Base-by-base conservation (phyloP, 805 yeast genomes). In the Pichia ethanolica region DNA sequence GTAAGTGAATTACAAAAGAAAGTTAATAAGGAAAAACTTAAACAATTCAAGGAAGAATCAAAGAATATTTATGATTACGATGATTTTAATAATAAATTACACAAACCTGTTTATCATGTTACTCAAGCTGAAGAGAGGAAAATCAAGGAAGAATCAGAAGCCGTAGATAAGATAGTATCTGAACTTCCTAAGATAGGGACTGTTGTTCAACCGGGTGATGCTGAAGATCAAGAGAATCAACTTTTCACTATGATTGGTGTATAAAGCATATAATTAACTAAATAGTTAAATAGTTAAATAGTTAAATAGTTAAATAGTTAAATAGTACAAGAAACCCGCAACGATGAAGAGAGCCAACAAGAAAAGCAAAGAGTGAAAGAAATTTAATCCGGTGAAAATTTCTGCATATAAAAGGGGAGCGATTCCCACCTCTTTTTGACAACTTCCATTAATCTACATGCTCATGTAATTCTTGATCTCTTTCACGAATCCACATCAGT, bases 51-150 rank as follows among this genome's bases (percentile, higher is more conserved):
- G 1, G 60, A 60, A 3, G 74, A 72, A 45, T 56, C 61, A 1
- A 51, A 58, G 52, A 65, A 61, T 53, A 63, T 71, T 1, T 86
- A 90, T 88, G 87, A 86, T 59, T 76, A 70, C 56, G 76, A 77
- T 49, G 67, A 69, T 42, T 87, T 84, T 50, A 61, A 67, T 34
- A 53, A 66, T 10, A 78, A 73, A 57, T 83, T 86, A 80, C 73
- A 70, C 44, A 75, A 72, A 47, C 71, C 71, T 5, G 55, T 57
- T 3, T 68, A 68, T 43, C 27, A 59, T 10, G 61, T 61, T 7
- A 49, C 34, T 7, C 28, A 35, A 1, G 26, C n/a, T 13, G 35
- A 26, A 11, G 20, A 3, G 40, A 13, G 1, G 42, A 39, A 1
- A 30, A 26, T 9, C 49, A 42, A 33, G 5, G 42, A 45, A 5